These are phyloP conservation scores for Fraxinus sp. DNA, from an alignment of 305 asterid species.

Conservation along the genomic window DNA sequence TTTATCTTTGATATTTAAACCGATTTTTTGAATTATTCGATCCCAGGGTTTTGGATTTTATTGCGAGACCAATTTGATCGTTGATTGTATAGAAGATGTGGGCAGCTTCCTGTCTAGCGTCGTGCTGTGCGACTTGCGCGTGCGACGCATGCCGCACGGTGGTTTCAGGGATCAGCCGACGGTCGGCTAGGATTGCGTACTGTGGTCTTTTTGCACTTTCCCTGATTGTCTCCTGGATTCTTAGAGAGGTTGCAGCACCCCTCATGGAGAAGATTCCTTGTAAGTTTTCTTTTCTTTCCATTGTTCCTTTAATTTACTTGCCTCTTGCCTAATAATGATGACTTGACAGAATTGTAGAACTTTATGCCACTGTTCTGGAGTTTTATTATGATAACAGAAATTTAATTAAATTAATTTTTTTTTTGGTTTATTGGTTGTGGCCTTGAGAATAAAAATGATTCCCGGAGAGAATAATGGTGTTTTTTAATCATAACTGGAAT, in stretches of 20 bases:
- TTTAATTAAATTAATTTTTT: background rate
- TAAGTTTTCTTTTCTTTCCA: slow-evolving; percentile 26
- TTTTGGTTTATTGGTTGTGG: background rate
- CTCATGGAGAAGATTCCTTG: slow-evolving; percentile 92
- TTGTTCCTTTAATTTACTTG: background rate
- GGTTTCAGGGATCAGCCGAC: slow-evolving; percentile 85
- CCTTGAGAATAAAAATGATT: background rate
- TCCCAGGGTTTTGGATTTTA: slow-evolving; percentile 15
- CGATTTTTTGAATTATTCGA: background rate
- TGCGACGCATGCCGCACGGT: slow-evolving; percentile 85
- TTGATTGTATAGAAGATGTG: slow-evolving; percentile 47
- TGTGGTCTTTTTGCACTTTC: slow-evolving; percentile 91
- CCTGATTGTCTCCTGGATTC: slow-evolving; percentile 84
- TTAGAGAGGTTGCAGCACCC: slow-evolving; percentile 93
- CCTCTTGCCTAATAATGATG: background rate
- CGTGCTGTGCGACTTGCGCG: slow-evolving; percentile 89
- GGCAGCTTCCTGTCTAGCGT: slow-evolving; percentile 95
- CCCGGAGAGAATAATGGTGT: background rate
- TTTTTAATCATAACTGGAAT: background rate
- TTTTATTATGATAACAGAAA: background rate
- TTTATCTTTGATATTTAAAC: background rate
- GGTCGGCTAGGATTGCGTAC: slow-evolving; percentile 92
- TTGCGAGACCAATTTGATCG: slow-evolving; percentile 22
- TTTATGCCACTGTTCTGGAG: background rate
- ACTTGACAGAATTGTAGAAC: background rate